Conservation (phyloP, 805 yeast species). For the Candida boidinii region DNA sequence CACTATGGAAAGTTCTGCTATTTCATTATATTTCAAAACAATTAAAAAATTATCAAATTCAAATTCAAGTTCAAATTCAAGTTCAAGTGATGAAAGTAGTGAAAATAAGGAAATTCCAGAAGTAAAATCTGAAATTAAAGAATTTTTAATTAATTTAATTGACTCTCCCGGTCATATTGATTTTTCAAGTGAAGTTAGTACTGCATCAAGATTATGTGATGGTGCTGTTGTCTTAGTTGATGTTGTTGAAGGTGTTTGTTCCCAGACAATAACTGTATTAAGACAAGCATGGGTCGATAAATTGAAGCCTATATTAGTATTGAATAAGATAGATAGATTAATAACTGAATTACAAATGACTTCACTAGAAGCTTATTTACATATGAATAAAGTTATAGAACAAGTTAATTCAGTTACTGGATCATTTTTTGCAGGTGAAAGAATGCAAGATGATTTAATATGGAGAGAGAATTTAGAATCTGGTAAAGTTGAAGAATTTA, state of each 20-base stretch:
- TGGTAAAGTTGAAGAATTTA: constrained; percentile 39
- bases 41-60: constrained; percentile 24
- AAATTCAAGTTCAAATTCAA: too few species aligned
- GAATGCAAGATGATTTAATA: constrained; percentile 78
- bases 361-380: constrained; percentile 78
- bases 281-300: constrained; percentile 95
- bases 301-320: constrained; percentile 75
- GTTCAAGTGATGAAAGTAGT: constrained; percentile 24
- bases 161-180: constrained; percentile 99
- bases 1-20: constrained; percentile 96
- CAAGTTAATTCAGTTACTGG: constrained; percentile 95
- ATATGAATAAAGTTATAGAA: constrained; percentile 70
- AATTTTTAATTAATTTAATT: constrained; percentile 81
- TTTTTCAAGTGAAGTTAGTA: constrained; percentile 91
- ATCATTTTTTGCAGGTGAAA: constrained; percentile 83
- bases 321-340: constrained; percentile 87
- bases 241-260: constrained; percentile 97
- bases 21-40: constrained; percentile 82
- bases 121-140: constrained; percentile 35
- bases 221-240: constrained; percentile 95
- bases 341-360: constrained; percentile 74
- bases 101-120: constrained; percentile 5
- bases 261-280: constrained; percentile 91
- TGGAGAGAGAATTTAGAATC: constrained; percentile 60
- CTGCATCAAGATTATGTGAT: constrained; percentile 93